Evolutionary conservation across 192 early-diverging fungal genomes (phyloP), one percentile per base, ranked within the genome.

Genomic region (Backusella circina): DNA sequence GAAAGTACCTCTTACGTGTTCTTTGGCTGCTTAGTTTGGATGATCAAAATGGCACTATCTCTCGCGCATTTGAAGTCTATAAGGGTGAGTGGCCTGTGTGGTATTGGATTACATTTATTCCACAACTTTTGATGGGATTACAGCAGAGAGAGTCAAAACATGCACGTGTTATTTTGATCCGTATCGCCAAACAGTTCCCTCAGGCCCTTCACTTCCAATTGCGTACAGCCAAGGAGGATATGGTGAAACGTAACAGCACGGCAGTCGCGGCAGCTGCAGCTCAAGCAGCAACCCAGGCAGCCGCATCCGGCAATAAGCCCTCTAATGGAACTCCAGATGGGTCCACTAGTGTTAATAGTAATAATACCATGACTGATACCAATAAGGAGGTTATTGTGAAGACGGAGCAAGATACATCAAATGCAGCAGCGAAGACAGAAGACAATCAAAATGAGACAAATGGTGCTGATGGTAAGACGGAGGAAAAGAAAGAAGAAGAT

Each of bases 51-150:
- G 90, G 91, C 2, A 90, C 84, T 21, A 88, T 99, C 38, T 87
- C 91, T 64, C 87, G 90, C 21, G 92, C 92, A 4, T 96, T 95
- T 77, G 94, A 97, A 65, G 87, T 87, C 1, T 97, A 94, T 88
- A 97, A 97, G 74, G 90, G 91, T 26, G 98, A 99, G 33, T 87
- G 92, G 70, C 95, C 95, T 16, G 87, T 93, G 13, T 98, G 96
- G 97, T 96, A 97, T 85, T 99, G 98, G 98, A 96, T 97, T 70
- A 96, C 94, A 0, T 98, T 98, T 75, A 97, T 99, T 66, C 97
- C 98, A 4, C 97, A 99, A 80, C 87, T 99, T 15, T 85, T 99
- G 32, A 80, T 89, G 2, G 90, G 91, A 0, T 85, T 99, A 21
- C 82, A 89, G 9, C 88, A 90, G 78, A 92, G 90, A 65, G 97